Percentiles rank a stretch among this genome's conserved stretches.
Evolutionary conservation across 495 filamentous ascomycete genomes (phyloP).

Genomic region (Rhypophila decipiens): DNA sequence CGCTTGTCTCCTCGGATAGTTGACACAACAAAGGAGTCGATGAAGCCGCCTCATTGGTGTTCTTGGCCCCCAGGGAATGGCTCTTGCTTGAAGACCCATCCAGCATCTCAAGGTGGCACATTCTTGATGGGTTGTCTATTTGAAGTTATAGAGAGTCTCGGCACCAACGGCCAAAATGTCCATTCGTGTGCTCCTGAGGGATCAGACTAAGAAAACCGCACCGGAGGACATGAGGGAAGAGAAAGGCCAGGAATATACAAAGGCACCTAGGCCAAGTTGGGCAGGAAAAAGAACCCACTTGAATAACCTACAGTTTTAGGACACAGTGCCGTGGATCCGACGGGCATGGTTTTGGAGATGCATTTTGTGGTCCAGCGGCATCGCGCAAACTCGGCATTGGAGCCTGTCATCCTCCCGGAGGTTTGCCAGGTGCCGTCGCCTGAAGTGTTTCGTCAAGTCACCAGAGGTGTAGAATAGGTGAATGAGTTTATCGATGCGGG

Average conservation of each 20-base stretch:
- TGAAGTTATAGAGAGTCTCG: no score
- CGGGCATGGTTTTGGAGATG: constrained; percentile 8
- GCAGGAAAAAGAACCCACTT: constrained; percentile 1
- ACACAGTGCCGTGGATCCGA: constrained; percentile 6
- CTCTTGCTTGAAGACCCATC: no score
- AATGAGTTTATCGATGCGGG: constrained; percentile 6
- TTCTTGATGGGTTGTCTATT: no score
- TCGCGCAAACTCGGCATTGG: not conserved
- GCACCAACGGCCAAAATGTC: no score
- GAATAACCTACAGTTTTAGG: constrained; percentile 1
- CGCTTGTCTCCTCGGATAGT: not conserved
- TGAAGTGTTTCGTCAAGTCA: constrained; percentile 1
- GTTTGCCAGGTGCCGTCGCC: constrained; percentile 1
- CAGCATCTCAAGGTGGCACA: no score
- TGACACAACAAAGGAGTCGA: not conserved
- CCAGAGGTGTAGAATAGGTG: constrained; percentile 3
- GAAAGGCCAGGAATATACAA: not conserved
- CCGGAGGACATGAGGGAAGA: constrained; percentile 1
- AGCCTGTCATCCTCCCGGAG: not conserved
- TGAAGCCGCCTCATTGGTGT: not conserved
- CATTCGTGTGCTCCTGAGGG: constrained; percentile 2
- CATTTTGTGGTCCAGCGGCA: constrained; percentile 7
- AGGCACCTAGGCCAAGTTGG: not conserved
- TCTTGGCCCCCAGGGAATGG: no score
- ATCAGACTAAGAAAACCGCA: constrained; percentile 1